phyloP scores from a whole-genome alignment of 2,329 filamentous ascomycete species.

The Dactylellina leptospora region DNA sequence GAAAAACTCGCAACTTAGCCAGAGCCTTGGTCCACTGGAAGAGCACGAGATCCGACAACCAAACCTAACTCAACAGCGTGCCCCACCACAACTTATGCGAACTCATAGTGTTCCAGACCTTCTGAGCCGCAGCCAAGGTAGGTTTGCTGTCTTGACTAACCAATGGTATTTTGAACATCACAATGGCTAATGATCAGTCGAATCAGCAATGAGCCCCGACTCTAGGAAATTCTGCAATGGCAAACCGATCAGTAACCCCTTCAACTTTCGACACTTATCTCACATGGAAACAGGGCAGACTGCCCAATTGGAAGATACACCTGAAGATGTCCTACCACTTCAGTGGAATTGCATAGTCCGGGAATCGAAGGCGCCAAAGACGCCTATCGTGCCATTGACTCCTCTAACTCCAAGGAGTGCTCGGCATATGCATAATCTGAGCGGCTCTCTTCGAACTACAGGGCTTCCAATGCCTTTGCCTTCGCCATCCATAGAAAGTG shows the following conservation, averaged over 20 bases:
- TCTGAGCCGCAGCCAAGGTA: constrained; percentile 47
- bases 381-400: constrained; percentile 39
- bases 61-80: constrained; percentile 12
- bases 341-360: constrained; percentile 43
- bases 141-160: not conserved
- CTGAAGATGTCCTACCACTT: constrained; percentile 31
- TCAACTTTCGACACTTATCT: constrained; percentile 50
- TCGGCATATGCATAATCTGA: constrained; percentile 42
- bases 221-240: constrained; percentile 46
- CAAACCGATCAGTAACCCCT: constrained; percentile 50
- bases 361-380: constrained; percentile 46
- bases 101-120: constrained; percentile 50
- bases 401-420: constrained; percentile 24
- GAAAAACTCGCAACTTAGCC: constrained; percentile 46
- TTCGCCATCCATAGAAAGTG: constrained; percentile 40
- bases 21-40: constrained; percentile 46
- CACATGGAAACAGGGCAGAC: constrained; percentile 43
- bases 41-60: constrained; percentile 50
- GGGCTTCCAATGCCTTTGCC: constrained; percentile 36
- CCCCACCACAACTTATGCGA: constrained; percentile 34
- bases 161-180: not conserved
- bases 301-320: constrained; percentile 38
- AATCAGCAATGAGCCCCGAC: constrained; percentile 18
- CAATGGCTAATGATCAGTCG: not conserved
- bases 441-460: constrained; percentile 35